Conservation (phyloP, 495 filamentous ascomycete species). For the Penicillium silybi region DNA sequence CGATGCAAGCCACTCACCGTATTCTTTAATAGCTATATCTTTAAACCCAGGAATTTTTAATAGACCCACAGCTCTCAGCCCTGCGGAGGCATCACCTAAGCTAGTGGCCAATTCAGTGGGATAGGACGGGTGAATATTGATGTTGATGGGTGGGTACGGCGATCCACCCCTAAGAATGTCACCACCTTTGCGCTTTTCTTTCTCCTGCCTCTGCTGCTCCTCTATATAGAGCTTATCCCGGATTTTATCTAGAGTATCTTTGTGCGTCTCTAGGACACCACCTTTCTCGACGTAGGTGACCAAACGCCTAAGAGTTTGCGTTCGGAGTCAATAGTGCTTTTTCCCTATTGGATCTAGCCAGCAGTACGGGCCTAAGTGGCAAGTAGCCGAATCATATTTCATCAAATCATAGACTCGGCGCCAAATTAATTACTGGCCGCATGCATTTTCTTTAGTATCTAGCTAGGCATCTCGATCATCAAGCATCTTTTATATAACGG, state of each 20-base stretch:
- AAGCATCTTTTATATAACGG: slow-evolving; percentile 17
- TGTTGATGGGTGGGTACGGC: slow-evolving; percentile 21
- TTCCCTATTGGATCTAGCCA: slow-evolving; percentile 29
- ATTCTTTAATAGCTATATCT: slow-evolving; percentile 22
- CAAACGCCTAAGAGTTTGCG: slow-evolving; percentile 22
- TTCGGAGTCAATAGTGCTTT: slow-evolving; percentile 30
- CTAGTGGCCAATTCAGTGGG: background rate
- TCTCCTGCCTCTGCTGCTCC: slow-evolving; percentile 27
- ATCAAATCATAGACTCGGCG: slow-evolving; percentile 28
- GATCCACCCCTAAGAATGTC: slow-evolving; percentile 1
- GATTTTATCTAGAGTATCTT: slow-evolving; percentile 22
- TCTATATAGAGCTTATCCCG: slow-evolving; percentile 25
- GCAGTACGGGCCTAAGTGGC: slow-evolving; percentile 24
- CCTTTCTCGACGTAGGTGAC: slow-evolving; percentile 22
- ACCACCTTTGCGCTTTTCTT: slow-evolving; percentile 12
- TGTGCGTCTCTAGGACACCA: slow-evolving; percentile 18
- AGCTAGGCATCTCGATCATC: slow-evolving; percentile 17
- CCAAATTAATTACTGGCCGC: slow-evolving; percentile 20
- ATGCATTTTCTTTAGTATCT: slow-evolving; percentile 21
- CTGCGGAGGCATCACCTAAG: background rate
- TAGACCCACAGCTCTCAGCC: slow-evolving; percentile 2
- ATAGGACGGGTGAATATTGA: slow-evolving; percentile 15
- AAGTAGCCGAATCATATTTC: slow-evolving; percentile 23
- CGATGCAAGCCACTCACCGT: slow-evolving; percentile 22
- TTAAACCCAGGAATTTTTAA: slow-evolving; percentile 7